phyloP scores from a whole-genome alignment of 805 yeast genomes.

The Candida boidinii region DNA sequence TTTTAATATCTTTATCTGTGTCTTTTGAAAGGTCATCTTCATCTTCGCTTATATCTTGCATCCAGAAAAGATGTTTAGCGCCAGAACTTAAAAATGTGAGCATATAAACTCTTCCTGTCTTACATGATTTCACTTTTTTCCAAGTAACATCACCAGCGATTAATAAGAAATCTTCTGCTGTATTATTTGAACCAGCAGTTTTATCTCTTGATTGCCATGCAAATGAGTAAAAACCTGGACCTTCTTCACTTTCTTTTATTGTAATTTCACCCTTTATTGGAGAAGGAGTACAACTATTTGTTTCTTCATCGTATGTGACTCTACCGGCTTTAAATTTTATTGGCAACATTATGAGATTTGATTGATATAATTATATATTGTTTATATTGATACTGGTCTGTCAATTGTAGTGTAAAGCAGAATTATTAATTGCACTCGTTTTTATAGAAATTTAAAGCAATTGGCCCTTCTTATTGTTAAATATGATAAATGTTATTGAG shows the following conservation, averaged over 20 bases:
- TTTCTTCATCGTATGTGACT: conserved; percentile 54
- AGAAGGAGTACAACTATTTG: conserved; percentile 60
- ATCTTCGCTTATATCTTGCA: conserved; percentile 62
- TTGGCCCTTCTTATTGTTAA: too few relatives aligned
- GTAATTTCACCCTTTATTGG: conserved; percentile 60
- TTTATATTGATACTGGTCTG: too few relatives aligned
- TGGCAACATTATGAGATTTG: conserved; percentile 8
- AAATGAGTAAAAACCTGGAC: conserved; percentile 62
- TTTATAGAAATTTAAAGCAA: too few relatives aligned
- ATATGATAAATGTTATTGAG: too few relatives aligned
- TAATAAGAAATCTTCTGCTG: conserved; percentile 57
- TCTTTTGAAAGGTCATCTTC: conserved; percentile 51
- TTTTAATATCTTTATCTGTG: conserved; percentile 47
- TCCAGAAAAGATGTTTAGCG: conserved; percentile 53
- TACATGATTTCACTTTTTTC: conserved; percentile 60
- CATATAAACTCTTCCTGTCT: conserved; percentile 62
- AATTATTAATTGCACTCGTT: too few relatives aligned
- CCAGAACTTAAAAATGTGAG: conserved; percentile 27
- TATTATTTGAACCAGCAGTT: conserved; percentile 29
- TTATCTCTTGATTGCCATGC: conserved; percentile 63
- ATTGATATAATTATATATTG: too few relatives aligned
- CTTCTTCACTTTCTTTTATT: conserved; percentile 57
- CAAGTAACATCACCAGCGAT: conserved; percentile 84
- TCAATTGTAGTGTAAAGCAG: too few relatives aligned
- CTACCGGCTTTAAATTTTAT: conserved; percentile 69